Evolutionary conservation across 768 basidiomycete species (phyloP).

Genomic region (Crepidotus variabilis): DNA sequence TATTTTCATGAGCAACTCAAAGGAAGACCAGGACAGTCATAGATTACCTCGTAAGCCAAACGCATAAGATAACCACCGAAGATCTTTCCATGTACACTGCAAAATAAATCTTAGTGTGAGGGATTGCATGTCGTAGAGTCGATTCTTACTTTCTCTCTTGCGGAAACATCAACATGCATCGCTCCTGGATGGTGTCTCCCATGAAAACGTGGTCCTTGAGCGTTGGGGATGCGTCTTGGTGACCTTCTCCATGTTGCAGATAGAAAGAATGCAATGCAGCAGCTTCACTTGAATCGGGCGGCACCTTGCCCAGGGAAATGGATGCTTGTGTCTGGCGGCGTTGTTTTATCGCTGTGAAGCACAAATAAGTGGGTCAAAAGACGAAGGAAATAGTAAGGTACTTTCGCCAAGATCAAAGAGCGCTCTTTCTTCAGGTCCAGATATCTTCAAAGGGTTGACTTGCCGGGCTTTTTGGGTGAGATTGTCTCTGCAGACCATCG

Average conservation of each 20-base stretch:
- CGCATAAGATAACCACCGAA: constrained; percentile 73
- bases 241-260: constrained; percentile 47
- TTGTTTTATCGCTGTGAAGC: constrained; percentile 51
- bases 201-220: constrained; percentile 60
- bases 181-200: constrained; percentile 68
- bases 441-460: constrained; percentile 60
- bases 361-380: neutral
- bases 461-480: constrained; percentile 56
- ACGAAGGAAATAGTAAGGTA: constrained; percentile 24
- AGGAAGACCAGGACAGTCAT: no score
- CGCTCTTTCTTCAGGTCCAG: constrained; percentile 58
- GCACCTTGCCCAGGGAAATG: constrained; percentile 65
- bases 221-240: constrained; percentile 13
- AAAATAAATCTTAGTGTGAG: neutral
- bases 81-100: constrained; percentile 75
- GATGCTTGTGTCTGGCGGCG: constrained; percentile 50
- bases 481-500: constrained; percentile 82
- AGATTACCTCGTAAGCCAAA: constrained; percentile 62
- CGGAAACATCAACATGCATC: constrained; percentile 77
- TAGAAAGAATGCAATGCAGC: constrained; percentile 65
- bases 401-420: constrained; percentile 69
- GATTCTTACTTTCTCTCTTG: constrained; percentile 73
- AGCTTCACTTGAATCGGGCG: constrained; percentile 70
- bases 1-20: neutral
- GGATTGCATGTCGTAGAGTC: neutral